Base-by-base conservation (phyloP, 805 yeast species). In the Metschnikowia koreensis region DNA sequence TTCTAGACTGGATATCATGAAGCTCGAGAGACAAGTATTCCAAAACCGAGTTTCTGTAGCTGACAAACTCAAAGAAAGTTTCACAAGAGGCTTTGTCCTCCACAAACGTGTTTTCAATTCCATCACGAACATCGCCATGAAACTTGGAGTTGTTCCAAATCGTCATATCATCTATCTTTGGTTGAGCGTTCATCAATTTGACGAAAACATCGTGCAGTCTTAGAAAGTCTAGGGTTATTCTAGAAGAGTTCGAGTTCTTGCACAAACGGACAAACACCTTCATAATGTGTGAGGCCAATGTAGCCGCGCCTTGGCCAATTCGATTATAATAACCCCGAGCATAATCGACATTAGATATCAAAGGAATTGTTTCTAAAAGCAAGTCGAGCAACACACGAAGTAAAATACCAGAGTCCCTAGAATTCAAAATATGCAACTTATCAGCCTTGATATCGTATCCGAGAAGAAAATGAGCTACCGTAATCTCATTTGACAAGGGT, bases 1-100 rank as follows among this genome's bases (percentile, higher is more conserved):
- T 69, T 38, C 82, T 60, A 7, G 86, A 73, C 17, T 44, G 7
- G 12, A 81, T 71, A 50, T 77, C 77, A 62, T 87, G 91, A n/a
- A 93, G 73, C 57, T 90, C 96, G 48, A 86, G 68, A 15, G 92
- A 80, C 53, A 89, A 68, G 59, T 83, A 82, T 56, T 87, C 87
- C 26, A 89, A 69, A 12, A 86, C 69, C 16, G 76, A 70, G 41
- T 82, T 77, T 60, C 96, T 77, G 56, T 81, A 84, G 39, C 72
- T 76, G 46, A 86, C 76, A 57, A 89, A 86, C 1, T 83, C 74
- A 29, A 82, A 68, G 44, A 89, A 72, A 0, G 93, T 74, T 34
- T 83, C 80, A 53, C 78, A 68, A 38, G 79, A 68, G 2, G 48
- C 41, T 6, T 63, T 64, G 22, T 73, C 70, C 2, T 56, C 53